A percentile compares a stretch with the other conserved stretches of the same genome.
phyloP scores from a whole-genome alignment of 257 asterid genomes.

The Nicotiana undulata region DNA sequence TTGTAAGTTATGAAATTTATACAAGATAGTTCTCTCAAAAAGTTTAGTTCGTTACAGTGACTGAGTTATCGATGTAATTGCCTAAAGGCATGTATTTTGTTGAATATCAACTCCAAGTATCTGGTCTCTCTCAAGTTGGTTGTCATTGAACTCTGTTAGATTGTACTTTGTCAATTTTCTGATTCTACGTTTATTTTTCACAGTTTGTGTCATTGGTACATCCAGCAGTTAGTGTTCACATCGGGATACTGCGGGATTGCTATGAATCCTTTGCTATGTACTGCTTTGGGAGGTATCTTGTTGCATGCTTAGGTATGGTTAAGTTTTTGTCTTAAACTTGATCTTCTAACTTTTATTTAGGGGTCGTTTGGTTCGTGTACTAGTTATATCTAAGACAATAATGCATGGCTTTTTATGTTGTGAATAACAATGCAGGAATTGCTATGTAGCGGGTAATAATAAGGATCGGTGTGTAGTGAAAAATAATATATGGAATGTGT shows the following conservation, averaged over 20 bases:
- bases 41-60: neutral
- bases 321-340: neutral
- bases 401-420: neutral
- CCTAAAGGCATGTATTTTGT: neutral
- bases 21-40: neutral
- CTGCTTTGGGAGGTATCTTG: conserved; percentile 96
- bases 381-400: neutral
- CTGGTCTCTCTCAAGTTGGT: neutral
- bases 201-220: conserved; percentile 83
- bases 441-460: neutral
- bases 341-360: neutral
- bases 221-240: conserved; percentile 77
- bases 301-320: conserved; percentile 84
- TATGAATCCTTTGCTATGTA: conserved; percentile 99
- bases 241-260: conserved; percentile 93
- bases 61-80: neutral
- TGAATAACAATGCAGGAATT: neutral
- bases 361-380: neutral
- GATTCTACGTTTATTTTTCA: conserved; percentile 16
- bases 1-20: neutral
- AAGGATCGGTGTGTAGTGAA: neutral
- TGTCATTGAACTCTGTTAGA: neutral
- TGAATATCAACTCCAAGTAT: neutral
- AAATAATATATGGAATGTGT: neutral
- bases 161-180: neutral